phyloP scores from a whole-genome alignment of 331 rosid genomes.

The Spiraea crenata region DNA sequence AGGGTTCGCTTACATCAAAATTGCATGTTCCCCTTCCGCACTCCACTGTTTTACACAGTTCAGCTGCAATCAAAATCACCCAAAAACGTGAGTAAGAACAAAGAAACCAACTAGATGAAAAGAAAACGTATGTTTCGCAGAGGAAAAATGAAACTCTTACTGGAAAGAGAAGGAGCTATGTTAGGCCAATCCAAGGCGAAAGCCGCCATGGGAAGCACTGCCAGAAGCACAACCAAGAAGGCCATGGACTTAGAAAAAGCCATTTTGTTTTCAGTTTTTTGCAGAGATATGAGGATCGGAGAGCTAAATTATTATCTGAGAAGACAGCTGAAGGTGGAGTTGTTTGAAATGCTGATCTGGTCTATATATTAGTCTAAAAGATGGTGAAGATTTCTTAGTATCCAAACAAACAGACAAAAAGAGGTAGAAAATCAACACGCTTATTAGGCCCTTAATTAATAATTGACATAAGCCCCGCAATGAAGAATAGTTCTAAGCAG shows the following conservation, averaged over 20 bases:
- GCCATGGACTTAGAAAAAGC: slow-evolving; percentile 38
- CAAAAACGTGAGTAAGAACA: background rate
- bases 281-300: background rate
- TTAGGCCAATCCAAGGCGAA: slow-evolving; percentile 11
- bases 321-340: background rate
- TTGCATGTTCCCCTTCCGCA: slow-evolving; percentile 76
- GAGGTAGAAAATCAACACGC: background rate
- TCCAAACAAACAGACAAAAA: slow-evolving; percentile 3
- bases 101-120: background rate
- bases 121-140: background rate
- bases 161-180: slow-evolving; percentile 20
- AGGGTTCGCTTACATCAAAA: slow-evolving; percentile 23
- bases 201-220: slow-evolving; percentile 37
- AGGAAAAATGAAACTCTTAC: slow-evolving; percentile 23
- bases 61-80: slow-evolving; percentile 32
- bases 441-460: background rate
- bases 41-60: slow-evolving; percentile 53
- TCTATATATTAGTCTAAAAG: background rate
- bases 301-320: background rate
- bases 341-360: background rate
- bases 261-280: slow-evolving; percentile 29
- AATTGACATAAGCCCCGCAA: too few relatives aligned
- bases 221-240: slow-evolving; percentile 35
- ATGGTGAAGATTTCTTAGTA: slow-evolving; percentile 8
- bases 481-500: background rate